Evolutionary conservation across 495 filamentous ascomycete genomes (phyloP).

Genomic region (Trichoderma parareesei): DNA sequence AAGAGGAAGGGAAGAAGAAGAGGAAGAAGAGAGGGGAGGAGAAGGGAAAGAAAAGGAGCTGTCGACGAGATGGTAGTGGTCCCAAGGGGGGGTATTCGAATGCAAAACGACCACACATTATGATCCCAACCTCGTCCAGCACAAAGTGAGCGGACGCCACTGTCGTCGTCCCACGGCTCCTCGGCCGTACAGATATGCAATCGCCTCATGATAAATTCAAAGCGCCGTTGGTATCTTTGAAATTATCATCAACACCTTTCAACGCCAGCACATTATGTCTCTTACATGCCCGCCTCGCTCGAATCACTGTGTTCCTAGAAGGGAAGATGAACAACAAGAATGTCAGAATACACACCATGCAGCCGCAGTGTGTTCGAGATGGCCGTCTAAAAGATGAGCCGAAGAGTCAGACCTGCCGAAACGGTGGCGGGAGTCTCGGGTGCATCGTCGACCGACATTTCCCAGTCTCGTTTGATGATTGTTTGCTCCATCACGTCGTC

Average conservation of each 20-base stretch:
- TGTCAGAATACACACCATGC: background rate
- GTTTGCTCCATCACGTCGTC: conserved; percentile 27
- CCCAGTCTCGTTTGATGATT: conserved; percentile 42
- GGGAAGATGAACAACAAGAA: background rate
- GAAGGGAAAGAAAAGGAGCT: background rate
- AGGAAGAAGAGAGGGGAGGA: background rate
- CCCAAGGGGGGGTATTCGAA: background rate
- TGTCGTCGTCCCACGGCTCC: background rate
- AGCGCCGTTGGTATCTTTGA: conserved; percentile 7
- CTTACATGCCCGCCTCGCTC: background rate
- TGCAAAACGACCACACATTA: background rate
- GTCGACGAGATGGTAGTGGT: background rate
- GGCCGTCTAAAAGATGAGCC: background rate
- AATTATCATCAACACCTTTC: conserved; percentile 9
- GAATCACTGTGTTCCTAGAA: background rate
- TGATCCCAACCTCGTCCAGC: background rate
- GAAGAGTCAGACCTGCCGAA: background rate
- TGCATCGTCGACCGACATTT: conserved; percentile 39
- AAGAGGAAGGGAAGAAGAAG: background rate
- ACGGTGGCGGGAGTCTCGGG: background rate
- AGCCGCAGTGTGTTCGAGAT: background rate
- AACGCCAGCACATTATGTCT: background rate
- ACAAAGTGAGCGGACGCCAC: background rate
- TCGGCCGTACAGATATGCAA: background rate
- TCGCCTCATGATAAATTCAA: background rate